These are phyloP conservation scores for Gaultheria prostrata DNA, from an alignment of 148 eudicot genomes.

Conservation along the genomic window DNA sequence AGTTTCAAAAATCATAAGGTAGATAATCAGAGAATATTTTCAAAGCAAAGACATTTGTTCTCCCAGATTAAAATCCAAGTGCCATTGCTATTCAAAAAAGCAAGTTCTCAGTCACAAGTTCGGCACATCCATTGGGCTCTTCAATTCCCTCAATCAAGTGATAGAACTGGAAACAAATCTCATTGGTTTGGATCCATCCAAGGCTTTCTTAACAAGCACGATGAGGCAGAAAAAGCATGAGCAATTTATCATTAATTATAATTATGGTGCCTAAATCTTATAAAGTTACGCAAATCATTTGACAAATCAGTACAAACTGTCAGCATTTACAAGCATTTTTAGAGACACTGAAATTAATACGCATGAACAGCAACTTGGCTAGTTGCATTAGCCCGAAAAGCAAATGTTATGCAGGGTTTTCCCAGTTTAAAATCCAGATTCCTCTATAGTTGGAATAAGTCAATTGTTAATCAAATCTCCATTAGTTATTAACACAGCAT, in stretches of 20 bases:
- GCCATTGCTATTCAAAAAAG: not conserved
- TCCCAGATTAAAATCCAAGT: not conserved
- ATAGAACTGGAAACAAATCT: not conserved
- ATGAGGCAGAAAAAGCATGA: not conserved
- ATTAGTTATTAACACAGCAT: not conserved
- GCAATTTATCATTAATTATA: not conserved
- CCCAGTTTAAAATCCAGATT: not conserved
- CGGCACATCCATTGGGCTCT: not conserved
- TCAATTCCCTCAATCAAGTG: not conserved
- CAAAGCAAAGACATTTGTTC: not conserved
- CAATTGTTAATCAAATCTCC: not conserved
- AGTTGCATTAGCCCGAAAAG: not conserved
- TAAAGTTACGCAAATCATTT: not conserved
- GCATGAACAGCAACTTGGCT: not conserved
- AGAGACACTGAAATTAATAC: not conserved
- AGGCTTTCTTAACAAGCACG: not conserved
- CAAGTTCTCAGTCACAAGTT: not conserved
- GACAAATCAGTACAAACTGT: not conserved
- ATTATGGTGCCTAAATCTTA: not conserved
- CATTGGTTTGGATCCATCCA: not conserved
- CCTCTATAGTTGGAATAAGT: not conserved
- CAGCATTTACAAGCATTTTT: not conserved
- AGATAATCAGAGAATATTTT: not conserved
- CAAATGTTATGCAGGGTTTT: not conserved
- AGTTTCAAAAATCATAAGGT: not conserved